Percentiles rank a stretch among this genome's conserved stretches.
Conservation (phyloP, 2,329 filamentous ascomycete genomes). For the Penicillium olsonii region DNA sequence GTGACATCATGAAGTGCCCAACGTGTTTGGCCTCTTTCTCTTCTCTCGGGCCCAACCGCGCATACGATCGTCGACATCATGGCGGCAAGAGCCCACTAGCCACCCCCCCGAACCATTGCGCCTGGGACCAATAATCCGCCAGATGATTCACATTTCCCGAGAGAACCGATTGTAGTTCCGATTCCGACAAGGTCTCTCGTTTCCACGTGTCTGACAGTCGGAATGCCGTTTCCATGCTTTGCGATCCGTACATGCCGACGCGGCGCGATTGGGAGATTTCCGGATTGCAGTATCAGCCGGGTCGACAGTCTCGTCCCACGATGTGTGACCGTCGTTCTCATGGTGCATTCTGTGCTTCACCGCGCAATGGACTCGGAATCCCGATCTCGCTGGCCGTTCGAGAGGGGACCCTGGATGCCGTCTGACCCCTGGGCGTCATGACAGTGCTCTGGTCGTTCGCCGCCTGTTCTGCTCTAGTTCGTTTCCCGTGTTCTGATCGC, state of each 20-base stretch:
- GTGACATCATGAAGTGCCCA: no score
- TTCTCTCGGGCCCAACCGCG: no score
- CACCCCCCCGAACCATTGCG: not conserved
- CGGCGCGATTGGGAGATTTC: conserved; percentile 8
- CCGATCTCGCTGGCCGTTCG: not conserved
- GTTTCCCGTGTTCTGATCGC: conserved; percentile 1
- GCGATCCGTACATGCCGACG: conserved; percentile 8
- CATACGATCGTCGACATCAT: no score
- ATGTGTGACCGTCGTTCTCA: not conserved
- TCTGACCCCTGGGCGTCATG: conserved; percentile 8
- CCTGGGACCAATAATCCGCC: not conserved
- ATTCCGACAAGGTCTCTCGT: not conserved
- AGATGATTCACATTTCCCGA: conserved; percentile 5
- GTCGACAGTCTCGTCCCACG: not conserved
- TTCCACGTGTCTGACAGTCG: conserved; percentile 22
- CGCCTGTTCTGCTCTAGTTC: no score
- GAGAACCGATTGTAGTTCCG: not conserved
- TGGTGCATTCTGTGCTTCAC: not conserved
- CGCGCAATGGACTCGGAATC: not conserved
- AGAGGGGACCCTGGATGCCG: not conserved
- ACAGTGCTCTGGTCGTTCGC: not conserved
- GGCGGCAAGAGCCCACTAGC: no score
- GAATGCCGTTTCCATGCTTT: conserved; percentile 13
- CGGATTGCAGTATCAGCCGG: conserved; percentile 1
- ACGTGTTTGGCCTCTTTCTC: no score